These are phyloP conservation scores for Thelephora aurantiotincta DNA, from an alignment of 768 basidiomycete genomes.

Conservation along the genomic window DNA sequence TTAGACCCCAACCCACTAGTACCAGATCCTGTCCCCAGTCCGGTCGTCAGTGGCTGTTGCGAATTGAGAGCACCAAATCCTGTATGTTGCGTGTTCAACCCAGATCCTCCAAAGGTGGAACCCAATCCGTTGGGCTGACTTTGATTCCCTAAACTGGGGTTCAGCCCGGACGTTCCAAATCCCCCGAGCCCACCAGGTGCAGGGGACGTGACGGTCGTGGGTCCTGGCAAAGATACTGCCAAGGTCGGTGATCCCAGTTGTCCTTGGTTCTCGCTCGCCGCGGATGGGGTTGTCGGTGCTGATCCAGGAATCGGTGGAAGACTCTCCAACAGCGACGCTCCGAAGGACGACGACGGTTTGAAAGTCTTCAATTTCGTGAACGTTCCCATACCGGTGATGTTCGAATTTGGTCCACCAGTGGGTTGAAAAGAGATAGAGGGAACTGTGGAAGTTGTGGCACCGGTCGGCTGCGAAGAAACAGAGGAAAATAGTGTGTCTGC, in stretches of 20 bases:
- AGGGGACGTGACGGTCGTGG: conserved; percentile 4
- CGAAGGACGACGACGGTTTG: conserved; percentile 39
- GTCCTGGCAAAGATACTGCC: conserved; percentile 1
- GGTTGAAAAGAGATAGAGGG: conserved; percentile 10
- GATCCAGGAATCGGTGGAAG: conserved; percentile 61
- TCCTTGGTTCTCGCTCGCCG: conserved; percentile 1
- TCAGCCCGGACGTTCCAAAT: conserved; percentile 1
- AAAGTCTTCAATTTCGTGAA: conserved; percentile 36
- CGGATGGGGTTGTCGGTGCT: conserved; percentile 30
- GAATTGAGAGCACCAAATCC: conserved; percentile 29
- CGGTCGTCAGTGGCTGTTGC: conserved; percentile 6
- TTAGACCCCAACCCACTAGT: too few species aligned
- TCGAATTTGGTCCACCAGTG: conserved; percentile 23
- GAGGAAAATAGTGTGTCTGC: conserved; percentile 30
- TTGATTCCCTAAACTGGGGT: not conserved
- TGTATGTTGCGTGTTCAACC: conserved; percentile 36
- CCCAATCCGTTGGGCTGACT: conserved; percentile 3
- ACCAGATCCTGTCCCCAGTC: not conserved
- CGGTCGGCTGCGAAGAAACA: conserved; percentile 38
- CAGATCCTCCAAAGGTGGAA: not conserved
- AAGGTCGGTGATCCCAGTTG: not conserved
- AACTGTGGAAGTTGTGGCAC: conserved; percentile 21
- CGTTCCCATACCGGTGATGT: conserved; percentile 29
- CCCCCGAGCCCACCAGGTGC: conserved; percentile 4
- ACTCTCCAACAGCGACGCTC: conserved; percentile 31